These are phyloP conservation scores for Fusarium nygamai DNA, from an alignment of 2,329 filamentous ascomycete genomes.

Conservation along the genomic window DNA sequence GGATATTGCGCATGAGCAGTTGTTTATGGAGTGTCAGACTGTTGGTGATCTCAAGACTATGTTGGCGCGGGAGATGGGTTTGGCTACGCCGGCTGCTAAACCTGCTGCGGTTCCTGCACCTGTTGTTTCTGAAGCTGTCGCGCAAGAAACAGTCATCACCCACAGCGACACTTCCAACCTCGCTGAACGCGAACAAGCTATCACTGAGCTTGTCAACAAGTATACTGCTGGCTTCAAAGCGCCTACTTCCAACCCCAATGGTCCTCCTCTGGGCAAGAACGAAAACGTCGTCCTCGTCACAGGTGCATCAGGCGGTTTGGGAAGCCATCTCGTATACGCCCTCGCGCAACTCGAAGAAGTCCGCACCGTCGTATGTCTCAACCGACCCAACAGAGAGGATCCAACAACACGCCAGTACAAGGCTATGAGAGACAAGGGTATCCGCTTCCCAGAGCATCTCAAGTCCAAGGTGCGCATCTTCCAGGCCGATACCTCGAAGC, in stretches of 20 bases:
- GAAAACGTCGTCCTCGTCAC: conserved; percentile 14
- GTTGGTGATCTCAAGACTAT: conserved; percentile 13
- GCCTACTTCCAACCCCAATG: not conserved
- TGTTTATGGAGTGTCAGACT: conserved; percentile 29
- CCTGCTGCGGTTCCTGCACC: not conserved
- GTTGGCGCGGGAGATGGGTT: conserved; percentile 4
- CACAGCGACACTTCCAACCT: not conserved
- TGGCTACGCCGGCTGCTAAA: not conserved
- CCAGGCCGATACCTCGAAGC: conserved; percentile 15
- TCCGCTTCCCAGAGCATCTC: conserved; percentile 10
- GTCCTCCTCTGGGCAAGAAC: not conserved
- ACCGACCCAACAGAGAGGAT: conserved; percentile 11
- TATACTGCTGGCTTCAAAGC: not conserved
- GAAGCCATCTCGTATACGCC: conserved; percentile 27
- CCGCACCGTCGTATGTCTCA: conserved; percentile 9
- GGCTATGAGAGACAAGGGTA: conserved; percentile 28
- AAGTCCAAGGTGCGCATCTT: conserved; percentile 17
- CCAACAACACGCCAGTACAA: not conserved
- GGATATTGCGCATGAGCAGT: conserved; percentile 19
- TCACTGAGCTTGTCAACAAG: conserved; percentile 17
- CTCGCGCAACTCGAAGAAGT: conserved; percentile 21
- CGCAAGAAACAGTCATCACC: not conserved
- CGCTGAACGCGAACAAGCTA: not conserved
- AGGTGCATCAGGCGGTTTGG: conserved; percentile 8
- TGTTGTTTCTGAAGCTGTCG: not conserved